These are phyloP conservation scores for Amanita inopinata DNA, from an alignment of 768 basidiomycete species.

Conservation along the genomic window DNA sequence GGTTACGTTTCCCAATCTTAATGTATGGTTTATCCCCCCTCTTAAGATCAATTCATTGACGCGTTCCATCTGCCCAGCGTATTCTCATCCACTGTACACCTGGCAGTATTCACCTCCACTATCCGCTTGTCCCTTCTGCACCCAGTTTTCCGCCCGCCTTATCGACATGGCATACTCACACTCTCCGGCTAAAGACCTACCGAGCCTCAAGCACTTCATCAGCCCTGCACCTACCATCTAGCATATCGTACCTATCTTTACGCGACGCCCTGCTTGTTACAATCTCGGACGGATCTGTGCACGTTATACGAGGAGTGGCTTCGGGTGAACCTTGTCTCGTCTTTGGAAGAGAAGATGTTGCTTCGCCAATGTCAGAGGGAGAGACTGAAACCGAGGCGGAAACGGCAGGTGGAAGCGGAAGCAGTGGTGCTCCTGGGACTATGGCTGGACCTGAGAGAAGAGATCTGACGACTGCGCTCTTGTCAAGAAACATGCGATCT, in stretches of 20 bases:
- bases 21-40: constrained; percentile 23
- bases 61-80: constrained; percentile 23
- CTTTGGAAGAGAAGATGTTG: not conserved
- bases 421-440: too few species aligned
- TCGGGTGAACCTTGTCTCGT: constrained; percentile 9
- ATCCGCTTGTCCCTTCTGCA: too few species aligned
- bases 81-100: constrained; percentile 52
- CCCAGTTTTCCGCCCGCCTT: constrained; percentile 14
- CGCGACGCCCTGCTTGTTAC: constrained; percentile 48
- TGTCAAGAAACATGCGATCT: constrained; percentile 41
- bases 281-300: constrained; percentile 64
- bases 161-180: constrained; percentile 37
- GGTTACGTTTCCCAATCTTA: constrained; percentile 27
- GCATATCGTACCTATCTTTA: constrained; percentile 40
- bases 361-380: too few species aligned
- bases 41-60: not conserved
- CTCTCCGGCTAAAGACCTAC: not conserved
- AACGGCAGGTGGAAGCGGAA: not conserved
- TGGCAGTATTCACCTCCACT: constrained; percentile 53
- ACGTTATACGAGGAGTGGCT: constrained; percentile 45
- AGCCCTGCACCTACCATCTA: constrained; percentile 46
- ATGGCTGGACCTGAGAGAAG: not conserved
- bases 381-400: not conserved
- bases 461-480: constrained; percentile 25
- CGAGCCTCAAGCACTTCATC: constrained; percentile 30